These are phyloP conservation scores for Trichosanthes truncata DNA, from an alignment of 306 rosid genomes.

Conservation along the genomic window DNA sequence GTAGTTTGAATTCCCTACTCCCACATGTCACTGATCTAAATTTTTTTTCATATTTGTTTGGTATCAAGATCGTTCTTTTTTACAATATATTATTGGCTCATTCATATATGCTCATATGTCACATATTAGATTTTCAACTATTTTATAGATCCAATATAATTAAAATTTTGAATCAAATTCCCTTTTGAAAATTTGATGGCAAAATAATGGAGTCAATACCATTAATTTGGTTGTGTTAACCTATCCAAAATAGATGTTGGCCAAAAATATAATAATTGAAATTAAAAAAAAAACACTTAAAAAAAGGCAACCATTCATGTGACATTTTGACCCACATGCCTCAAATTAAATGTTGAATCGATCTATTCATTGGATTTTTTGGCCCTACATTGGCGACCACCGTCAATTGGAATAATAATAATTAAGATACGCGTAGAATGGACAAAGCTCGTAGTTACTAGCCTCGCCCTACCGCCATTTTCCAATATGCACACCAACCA, in stretches of 20 bases:
- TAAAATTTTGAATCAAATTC: neutral
- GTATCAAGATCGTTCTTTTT: too few relatives aligned
- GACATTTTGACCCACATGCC: neutral
- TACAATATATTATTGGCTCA: neutral
- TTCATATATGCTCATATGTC: too few relatives aligned
- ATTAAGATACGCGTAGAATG: too few relatives aligned
- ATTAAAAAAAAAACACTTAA: neutral
- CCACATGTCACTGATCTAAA: too few relatives aligned
- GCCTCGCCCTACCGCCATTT: too few relatives aligned
- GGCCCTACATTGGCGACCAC: neutral
- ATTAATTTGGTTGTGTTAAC: neutral
- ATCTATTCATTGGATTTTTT: neutral
- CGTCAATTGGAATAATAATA: neutral
- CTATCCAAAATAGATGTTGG: neutral
- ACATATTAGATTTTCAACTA: neutral
- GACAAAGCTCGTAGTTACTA: too few relatives aligned
- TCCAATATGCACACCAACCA: too few relatives aligned
- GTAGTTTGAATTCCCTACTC: too few relatives aligned
- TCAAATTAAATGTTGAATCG: neutral
- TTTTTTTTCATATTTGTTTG: too few relatives aligned
- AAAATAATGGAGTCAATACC: neutral
- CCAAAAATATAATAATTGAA: neutral
- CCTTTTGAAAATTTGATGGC: neutral
- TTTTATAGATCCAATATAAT: neutral
- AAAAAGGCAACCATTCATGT: neutral